phyloP scores from a whole-genome alignment of 1,284 basidiomycete species.

The Trichosporon faecale region DNA sequence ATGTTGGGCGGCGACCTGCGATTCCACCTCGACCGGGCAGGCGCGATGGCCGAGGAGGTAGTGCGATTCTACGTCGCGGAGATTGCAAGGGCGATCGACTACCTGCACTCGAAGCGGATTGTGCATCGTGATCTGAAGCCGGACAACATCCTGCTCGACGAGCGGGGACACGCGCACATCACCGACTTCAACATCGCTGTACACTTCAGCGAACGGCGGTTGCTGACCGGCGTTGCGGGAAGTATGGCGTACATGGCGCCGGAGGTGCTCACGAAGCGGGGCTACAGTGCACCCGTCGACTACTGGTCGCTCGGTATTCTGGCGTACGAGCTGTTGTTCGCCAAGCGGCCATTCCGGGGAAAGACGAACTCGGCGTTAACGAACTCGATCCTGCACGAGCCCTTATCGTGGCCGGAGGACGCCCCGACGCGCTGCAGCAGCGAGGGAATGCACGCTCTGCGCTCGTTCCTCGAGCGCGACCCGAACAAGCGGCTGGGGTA shows the following conservation, averaged over 20 bases:
- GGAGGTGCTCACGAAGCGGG: constrained; percentile 69
- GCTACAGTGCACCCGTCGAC: constrained; percentile 84
- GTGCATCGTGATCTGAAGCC: constrained; percentile 96
- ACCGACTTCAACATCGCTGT: constrained; percentile 99
- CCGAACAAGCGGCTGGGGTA: constrained; percentile 76
- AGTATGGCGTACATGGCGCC: constrained; percentile 99
- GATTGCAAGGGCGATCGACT: constrained; percentile 76
- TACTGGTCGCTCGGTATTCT: constrained; percentile 96
- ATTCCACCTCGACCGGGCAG: constrained; percentile 83
- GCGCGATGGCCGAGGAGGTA: constrained; percentile 70
- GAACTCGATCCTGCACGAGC: constrained; percentile 69
- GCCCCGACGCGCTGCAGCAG: constrained; percentile 44
- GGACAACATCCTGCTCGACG: constrained; percentile 92
- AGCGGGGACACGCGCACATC: constrained; percentile 87
- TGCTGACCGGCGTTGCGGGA: constrained; percentile 88
- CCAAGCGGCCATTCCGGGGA: constrained; percentile 84
- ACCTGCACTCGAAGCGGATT: constrained; percentile 86
- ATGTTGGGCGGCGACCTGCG: constrained; percentile 94
- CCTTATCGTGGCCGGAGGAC: constrained; percentile 52
- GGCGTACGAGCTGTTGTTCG: constrained; percentile 86
- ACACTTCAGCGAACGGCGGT: constrained; percentile 76
- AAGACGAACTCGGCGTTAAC: constrained; percentile 86
- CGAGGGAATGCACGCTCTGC: constrained; percentile 50
- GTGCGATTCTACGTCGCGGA: constrained; percentile 91
- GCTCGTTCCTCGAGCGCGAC: constrained; percentile 76